Base-by-base conservation (phyloP, 306 rosid genomes). In the Citrullus mucosospermus region DNA sequence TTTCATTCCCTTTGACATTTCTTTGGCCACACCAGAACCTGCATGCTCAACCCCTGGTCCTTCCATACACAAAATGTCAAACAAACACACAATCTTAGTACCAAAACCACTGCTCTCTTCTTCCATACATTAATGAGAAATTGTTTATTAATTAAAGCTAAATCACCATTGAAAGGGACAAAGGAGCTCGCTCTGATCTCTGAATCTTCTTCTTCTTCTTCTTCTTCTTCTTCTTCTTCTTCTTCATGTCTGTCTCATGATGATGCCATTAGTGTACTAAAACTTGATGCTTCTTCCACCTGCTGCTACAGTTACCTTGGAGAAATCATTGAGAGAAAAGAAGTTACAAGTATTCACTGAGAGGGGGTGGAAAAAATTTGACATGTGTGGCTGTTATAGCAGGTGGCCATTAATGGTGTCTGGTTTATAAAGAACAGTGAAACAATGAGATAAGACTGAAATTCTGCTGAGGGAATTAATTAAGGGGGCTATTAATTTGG, bases 391-490 rank as follows among this genome's bases (percentile, higher is more conserved):
- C 58, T 71, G 77, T 43, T 46, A 48, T 13, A 71, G 28, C 57
- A 71, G 77, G 36, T 41, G 20, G 58, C 41, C 41, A 71, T 71
- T 71, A 48, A 71, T 71, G 58, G 77, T 46, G 59, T 48, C 58
- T 48, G 58, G 77, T 71, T 71, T 48, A 41, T 50, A 28, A 71
- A 71, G 77, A 71, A 71, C 58, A 71, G 77, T 71, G 59, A 71
- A 71, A 71, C 77, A 48, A 71, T 25, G 58, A 48, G 77, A 71
- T 48, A 50, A 71, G 77, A 46, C 77, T 71, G 77, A 71, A 71
- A 46, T 71, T 16, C 58, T 69, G 75, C 55, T 36, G 75, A 22
- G 75, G 56, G 55, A 69, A 43, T 69, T 69, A 44, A 69, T 44
- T 69, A 41, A 43, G 75, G 75, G 34, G n/a, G 77, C 59, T 71